Percentiles rank a stretch among this genome's conserved stretches.
Conservation (phyloP, 768 basidiomycete genomes). For the Rhizopogon roseolus region DNA sequence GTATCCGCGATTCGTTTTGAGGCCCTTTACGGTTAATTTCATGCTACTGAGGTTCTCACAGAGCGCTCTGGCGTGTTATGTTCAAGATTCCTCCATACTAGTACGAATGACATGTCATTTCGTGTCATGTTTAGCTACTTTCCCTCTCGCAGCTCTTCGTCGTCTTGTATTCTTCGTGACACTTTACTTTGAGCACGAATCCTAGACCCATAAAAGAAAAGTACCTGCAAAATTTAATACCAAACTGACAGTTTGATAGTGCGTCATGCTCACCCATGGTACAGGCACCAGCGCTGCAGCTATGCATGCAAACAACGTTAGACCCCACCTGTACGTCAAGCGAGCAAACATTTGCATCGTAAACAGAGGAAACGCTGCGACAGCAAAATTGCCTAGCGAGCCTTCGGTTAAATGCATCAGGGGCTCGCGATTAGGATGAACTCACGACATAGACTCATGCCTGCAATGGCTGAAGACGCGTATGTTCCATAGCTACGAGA, state of each 20-base stretch:
- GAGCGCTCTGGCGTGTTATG: no score
- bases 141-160: not conserved
- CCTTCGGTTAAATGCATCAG: not conserved
- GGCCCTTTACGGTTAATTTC: no score
- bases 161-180: constrained; percentile 1
- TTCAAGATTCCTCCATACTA: no score
- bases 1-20: no score
- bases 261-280: constrained; percentile 36
- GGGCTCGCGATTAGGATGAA: not conserved
- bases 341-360: constrained; percentile 48
- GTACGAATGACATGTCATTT: no score
- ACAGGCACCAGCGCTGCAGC: constrained; percentile 46
- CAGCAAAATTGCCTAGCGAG: constrained; percentile 37
- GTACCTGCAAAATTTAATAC: constrained; percentile 3
- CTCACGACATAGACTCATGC: constrained; percentile 49
- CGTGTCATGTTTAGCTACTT: not conserved
- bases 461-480: constrained; percentile 59
- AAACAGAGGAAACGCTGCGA: constrained; percentile 53
- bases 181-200: constrained; percentile 15
- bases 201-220: constrained; percentile 14
- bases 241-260: not conserved
- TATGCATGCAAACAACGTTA: constrained; percentile 44
- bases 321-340: constrained; percentile 51
- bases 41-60: no score
- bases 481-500: constrained; percentile 42